Base-by-base conservation (phyloP, 345 rosid species). In the Gossypium stocksii region DNA sequence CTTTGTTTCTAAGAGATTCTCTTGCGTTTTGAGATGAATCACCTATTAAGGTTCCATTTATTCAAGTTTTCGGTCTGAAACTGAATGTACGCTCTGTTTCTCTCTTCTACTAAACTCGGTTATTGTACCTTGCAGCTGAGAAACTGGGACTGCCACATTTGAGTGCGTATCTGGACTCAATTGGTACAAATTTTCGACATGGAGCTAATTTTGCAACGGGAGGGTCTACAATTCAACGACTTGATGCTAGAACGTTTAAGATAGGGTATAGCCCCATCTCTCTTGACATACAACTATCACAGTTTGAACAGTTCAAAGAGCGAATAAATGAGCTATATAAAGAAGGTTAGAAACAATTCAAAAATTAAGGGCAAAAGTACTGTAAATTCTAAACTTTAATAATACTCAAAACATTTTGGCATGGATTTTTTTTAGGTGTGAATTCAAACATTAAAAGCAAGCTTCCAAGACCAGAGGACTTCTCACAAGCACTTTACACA, bases 401-500 rank as follows among this genome's bases (percentile, higher is more conserved):
- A 43, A 23, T 64, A 23, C 34, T 60, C 23, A 1, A 34, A 22
- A 19, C 53, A 20, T 74, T 66, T 56, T 19, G 29, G 54, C 20
- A 46, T 10, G 7, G 22, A 34, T 13, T 41, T 44, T 60, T 61
- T 3, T 75, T 51, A 94, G 98, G 59, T 76, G 87, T 76, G 86
- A 79, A 17, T 38, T 48, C 69, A n/a, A 61, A 20, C 74, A 34
- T 74, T 41, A 53, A 23, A 56, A 22, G 65, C 52, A 53, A 53
- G 41, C 74, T 76, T 34, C 94, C 91, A 2, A 82, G 75, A 61
- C 81, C 76, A 3, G 83, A 85, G 22, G 62, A 63, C 70, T 91
- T 89, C 78, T 73, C 84, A 1, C 34, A 51, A 1, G 94, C 86
- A 7, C 71, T 91, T 75, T 88, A 89, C 84, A 88, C 92, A 10